phyloP scores from a whole-genome alignment of 2,329 filamentous ascomycete genomes.

The Colletotrichum lupini region DNA sequence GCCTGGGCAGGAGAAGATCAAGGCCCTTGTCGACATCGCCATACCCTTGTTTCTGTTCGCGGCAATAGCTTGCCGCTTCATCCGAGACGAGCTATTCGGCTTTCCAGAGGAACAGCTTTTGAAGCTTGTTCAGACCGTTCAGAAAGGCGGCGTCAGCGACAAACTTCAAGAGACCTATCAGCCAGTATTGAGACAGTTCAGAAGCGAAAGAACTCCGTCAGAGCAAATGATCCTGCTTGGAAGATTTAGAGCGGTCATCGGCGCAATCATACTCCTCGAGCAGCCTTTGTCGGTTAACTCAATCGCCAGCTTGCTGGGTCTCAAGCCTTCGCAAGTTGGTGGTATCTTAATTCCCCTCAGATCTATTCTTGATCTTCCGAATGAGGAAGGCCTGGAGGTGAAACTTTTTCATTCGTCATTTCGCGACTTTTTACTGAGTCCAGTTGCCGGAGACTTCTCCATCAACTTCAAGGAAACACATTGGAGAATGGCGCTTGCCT shows the following conservation, averaged over 20 bases:
- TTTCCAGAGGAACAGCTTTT: not conserved
- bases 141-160: not conserved
- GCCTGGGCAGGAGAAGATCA: not conserved
- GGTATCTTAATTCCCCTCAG: not conserved
- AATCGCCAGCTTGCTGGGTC: not conserved
- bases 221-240: too few species aligned
- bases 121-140: too few species aligned
- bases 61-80: constrained; percentile 34
- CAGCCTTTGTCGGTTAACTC: not conserved
- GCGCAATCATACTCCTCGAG: not conserved
- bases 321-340: not conserved
- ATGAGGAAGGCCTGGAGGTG: not conserved
- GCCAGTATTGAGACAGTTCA: not conserved
- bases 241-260: too few species aligned
- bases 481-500: not conserved
- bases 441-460: not conserved
- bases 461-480: not conserved
- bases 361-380: not conserved
- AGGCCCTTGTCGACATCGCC: constrained; percentile 9
- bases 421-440: constrained; percentile 7
- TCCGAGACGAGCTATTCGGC: not conserved
- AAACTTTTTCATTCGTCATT: not conserved
- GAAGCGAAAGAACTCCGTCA: too few species aligned
- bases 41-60: constrained; percentile 38
- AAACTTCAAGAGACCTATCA: not conserved